Base-by-base conservation (phyloP, 257 asterid genomes). In the Ilex aquifolium region DNA sequence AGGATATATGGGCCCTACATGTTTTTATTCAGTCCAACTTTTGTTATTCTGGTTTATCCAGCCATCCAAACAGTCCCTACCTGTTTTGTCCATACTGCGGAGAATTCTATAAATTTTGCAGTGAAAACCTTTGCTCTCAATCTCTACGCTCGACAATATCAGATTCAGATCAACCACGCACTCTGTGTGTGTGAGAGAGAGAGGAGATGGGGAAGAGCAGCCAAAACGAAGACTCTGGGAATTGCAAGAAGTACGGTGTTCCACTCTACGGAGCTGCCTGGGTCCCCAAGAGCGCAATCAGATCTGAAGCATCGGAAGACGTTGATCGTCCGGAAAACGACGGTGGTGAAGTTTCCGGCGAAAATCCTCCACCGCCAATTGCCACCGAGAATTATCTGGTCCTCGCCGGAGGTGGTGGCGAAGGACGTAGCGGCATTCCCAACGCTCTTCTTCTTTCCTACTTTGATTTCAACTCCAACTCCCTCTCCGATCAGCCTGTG, bases 401-500 rank as follows among this genome's bases (percentile, higher is more conserved):
- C 54, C 86, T 92, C 11, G 75, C 99, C 42, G 97, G 99, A 56
- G 99, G 99, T 14, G 99, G 99, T 14, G 99, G 99, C 5, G 96
- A 92, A 83, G 96, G 99, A 61, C 68, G 67, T 68, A 92, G 85
- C 67, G 97, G 99, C 39, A 87, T 92, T 32, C 94, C 83, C 0
- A 92, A 89, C 46, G 86, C 94, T 32, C 65, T 92, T 69, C 82
- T 92, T n/a, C 62, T 92, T 29, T 81, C 93, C 1, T 65, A 78
- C 58, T 78, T 76, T 42, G 87, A 87, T 75, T 69, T 60, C 31
- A 85, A 75, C 44, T 78, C 88, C 39, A 71, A 52, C 61, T 71
- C 85, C 30, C 91, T 89, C 57, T 75, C 91, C 55, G 88, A 86
- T 79, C 81, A 82, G 60, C 99, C 97, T 7, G 99, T 92, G 68